Evolutionary conservation across 148 eudicot species (phyloP).

Genomic region (Fallopia convolvulus): DNA sequence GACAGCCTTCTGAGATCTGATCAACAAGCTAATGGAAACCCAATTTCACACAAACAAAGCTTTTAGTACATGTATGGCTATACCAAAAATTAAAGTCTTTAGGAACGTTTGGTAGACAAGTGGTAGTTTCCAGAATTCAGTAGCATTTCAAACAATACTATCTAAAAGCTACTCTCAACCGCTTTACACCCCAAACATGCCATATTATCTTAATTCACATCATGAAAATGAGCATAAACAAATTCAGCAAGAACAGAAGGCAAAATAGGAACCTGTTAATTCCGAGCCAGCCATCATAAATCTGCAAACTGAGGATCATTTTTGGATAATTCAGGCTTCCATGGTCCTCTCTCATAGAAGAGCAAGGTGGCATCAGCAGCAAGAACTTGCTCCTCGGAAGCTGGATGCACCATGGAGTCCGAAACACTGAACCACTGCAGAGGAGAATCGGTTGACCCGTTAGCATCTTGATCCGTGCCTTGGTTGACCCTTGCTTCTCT

Average conservation of each 20-base stretch:
- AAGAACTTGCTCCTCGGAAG: conserved; percentile 66
- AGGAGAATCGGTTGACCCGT: conserved; percentile 10
- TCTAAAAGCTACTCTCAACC: neutral
- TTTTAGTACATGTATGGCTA: neutral
- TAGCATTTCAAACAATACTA: no score
- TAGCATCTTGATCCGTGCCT: conserved; percentile 17
- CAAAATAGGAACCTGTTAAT: neutral
- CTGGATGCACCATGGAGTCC: conserved; percentile 56
- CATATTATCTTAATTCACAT: neutral
- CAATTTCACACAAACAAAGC: no score
- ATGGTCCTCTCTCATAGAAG: conserved; percentile 62
- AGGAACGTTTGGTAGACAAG: no score
- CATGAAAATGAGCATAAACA: neutral
- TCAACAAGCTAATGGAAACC: no score
- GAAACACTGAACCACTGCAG: conserved; percentile 73
- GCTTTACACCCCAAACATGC: neutral
- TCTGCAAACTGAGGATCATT: neutral
- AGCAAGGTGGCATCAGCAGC: conserved; percentile 72
- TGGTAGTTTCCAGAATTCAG: no score
- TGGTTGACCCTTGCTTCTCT: conserved; percentile 41
- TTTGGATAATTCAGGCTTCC: neutral
- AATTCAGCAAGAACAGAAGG: neutral
- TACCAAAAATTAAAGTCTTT: no score
- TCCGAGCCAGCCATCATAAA: neutral
- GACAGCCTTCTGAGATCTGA: no score